Evolutionary conservation across 2,329 filamentous ascomycete genomes (phyloP), one percentile per base, ranked within the genome.

Genomic region (Hypoxylon sp.): DNA sequence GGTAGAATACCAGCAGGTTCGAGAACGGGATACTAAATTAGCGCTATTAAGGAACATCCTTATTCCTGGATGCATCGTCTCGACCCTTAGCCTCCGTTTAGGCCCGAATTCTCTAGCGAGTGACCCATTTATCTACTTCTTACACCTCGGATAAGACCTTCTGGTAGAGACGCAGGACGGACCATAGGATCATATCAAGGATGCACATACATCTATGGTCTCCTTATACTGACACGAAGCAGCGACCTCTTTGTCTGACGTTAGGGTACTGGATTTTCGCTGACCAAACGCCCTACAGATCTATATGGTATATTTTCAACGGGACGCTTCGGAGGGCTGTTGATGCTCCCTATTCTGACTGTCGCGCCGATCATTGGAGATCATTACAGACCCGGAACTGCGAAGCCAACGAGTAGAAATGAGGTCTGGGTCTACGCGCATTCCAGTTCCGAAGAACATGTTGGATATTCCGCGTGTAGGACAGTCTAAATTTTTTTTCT

Each of bases 51-150:
- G 38, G 50, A 46, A 51, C 18, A 50, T 45, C 28, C 46, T 51
- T 46, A 51, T 52, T 56, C 40, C 26, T 45, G 20, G 44, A 28
- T 11, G n/a, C 51, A 32, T 55, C 33, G 50, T 24, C 44, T 49
- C 26, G 26, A 45, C 32, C 14, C 5, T 53, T 24, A 44, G 45
- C 18, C 18, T 5, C 22, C 16, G 8, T 33, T 32, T 48, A 42
- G 11, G 18, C 14, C 20, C 22, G 2, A 14, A 5, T 22, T n/a
- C 32, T 18, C 48, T 44, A n/a, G 4, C n/a, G n/a, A 30, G 20
- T 5, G n/a, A 20, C 33, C 20, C 28, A 36, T 20, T 30, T 45
- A n/a, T 28, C 38, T 33, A 12, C 30, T 28, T 14, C 32, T 26
- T 32, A 26, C 18, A 18, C 30, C 28, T 24, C 33, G 24, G 45